Evolutionary conservation across 164 flowering plant genomes (phyloP).

Genomic region (Magnolia sinica): DNA sequence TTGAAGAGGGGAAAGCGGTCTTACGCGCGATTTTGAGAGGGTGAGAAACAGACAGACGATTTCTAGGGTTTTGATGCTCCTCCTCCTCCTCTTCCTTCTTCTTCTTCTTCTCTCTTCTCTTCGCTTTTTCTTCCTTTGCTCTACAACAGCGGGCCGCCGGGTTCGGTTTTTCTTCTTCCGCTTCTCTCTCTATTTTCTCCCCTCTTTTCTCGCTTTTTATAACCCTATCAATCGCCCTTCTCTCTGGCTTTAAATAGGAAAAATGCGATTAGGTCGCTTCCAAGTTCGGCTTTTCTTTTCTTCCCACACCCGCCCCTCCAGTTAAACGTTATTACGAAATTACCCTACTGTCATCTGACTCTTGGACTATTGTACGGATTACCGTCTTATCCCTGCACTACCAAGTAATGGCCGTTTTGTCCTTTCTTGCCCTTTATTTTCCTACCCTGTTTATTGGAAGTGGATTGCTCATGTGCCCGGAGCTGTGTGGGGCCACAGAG

Average conservation of each 20-base stretch:
- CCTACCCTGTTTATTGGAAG: too few species aligned
- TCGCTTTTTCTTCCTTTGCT: background rate
- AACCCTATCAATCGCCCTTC: slow-evolving; percentile 1
- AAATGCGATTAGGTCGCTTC: slow-evolving; percentile 10
- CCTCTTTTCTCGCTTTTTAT: background rate
- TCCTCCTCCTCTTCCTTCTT: background rate
- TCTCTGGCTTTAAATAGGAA: background rate
- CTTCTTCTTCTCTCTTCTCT: background rate
- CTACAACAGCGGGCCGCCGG: slow-evolving; percentile 12
- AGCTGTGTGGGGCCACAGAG: background rate
- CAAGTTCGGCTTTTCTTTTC: background rate
- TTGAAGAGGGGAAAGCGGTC: background rate
- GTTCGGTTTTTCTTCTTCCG: slow-evolving; percentile 6
- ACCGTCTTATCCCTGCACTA: background rate
- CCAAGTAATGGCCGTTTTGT: background rate
- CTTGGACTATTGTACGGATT: background rate
- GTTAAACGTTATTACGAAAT: background rate
- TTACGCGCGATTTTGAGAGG: background rate
- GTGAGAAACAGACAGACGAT: background rate
- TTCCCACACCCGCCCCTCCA: background rate
- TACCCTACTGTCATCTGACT: slow-evolving; percentile 1
- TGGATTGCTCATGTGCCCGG: background rate
- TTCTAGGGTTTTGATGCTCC: slow-evolving; percentile 1
- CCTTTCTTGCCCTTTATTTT: background rate
- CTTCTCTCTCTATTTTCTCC: background rate